These are phyloP conservation scores for Parastagonospora nodorum DNA, from an alignment of 2,329 filamentous ascomycete genomes.

Conservation along the genomic window DNA sequence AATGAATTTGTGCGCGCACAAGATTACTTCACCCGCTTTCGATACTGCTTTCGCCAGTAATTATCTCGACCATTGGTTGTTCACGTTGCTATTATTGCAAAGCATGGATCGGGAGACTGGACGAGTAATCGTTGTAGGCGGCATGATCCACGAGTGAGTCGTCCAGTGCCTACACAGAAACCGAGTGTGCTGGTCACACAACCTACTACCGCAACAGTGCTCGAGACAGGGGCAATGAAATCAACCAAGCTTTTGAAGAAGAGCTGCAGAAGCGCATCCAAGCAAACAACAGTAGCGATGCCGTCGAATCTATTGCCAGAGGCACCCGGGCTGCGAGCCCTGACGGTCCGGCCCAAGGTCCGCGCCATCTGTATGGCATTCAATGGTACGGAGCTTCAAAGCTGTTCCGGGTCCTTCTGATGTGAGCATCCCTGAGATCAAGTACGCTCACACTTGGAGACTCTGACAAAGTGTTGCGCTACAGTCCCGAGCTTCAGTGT, in stretches of 20 bases:
- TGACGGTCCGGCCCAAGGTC: not conserved
- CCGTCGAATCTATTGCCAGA: not conserved
- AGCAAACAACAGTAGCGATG: not conserved
- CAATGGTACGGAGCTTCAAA: not conserved
- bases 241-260: not conserved
- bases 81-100: not conserved
- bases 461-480: not conserved
- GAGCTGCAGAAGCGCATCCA: not conserved
- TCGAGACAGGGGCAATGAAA: not conserved
- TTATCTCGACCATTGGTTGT: not conserved
- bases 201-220: not conserved
- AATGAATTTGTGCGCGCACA: too few species aligned
- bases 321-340: not conserved
- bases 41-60: not conserved
- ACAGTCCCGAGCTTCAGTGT: not conserved
- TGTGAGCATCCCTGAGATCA: not conserved
- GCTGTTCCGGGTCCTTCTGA: not conserved
- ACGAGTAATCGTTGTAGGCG: not conserved
- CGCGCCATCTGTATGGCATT: not conserved
- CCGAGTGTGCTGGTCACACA: not conserved
- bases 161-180: not conserved
- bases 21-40: too few species aligned
- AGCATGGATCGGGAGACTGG: not conserved
- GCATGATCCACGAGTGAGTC: constrained; percentile 1
- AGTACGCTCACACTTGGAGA: not conserved